Evolutionary conservation across 176 grass and related monocot genomes (phyloP), one percentile per base, ranked within the genome.

Genomic region (Zea luxurians): DNA sequence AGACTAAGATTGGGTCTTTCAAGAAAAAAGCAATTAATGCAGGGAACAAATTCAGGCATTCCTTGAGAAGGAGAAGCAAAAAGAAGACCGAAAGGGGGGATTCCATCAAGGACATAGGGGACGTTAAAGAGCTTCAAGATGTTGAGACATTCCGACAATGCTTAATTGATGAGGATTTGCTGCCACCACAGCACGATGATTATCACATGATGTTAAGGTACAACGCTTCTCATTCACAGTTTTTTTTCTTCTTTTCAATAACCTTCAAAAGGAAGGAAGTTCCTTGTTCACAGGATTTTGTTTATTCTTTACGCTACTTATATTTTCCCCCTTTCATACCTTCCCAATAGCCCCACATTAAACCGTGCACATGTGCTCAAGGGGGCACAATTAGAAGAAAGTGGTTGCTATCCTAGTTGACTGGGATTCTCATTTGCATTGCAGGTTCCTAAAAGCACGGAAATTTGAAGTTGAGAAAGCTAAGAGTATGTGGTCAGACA

Each of bases 191-290:
- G 17, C 92, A 89, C 68, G 96, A 99, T 82, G 89, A 94, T 87
- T 95, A 99, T 83, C 92, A 95, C 83, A 95, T 91, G 88, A 89
- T 99, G 86, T 71, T 99, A 73, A 99, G 96, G 96, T 99, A 78
- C 48, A 12, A 0, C 58, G 75, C 79, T 13, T 67, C 1, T 44
- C 63, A 10, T 21, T 91, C 63, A 80, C 61, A 48, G 11, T 47
- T 47, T 45, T 60, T 0, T 20, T n/a, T 10, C 42, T 13, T 34
- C 20, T 61, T 61, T 21, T 15, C 12, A 70, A 70, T 12, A 48
- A 35, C 8, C 65, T 68, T 10, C 8, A 68, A 68, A 68, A 18
- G 42, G 4, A 4, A 68, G 42, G 42, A 18, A 46, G 42, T 47
- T 69, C n/a, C 43, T 69, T 47, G n/a, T 69, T 89, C 47, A 48